Conservation (phyloP, 2,329 filamentous ascomycete genomes). For the Arthroderma sp. region DNA sequence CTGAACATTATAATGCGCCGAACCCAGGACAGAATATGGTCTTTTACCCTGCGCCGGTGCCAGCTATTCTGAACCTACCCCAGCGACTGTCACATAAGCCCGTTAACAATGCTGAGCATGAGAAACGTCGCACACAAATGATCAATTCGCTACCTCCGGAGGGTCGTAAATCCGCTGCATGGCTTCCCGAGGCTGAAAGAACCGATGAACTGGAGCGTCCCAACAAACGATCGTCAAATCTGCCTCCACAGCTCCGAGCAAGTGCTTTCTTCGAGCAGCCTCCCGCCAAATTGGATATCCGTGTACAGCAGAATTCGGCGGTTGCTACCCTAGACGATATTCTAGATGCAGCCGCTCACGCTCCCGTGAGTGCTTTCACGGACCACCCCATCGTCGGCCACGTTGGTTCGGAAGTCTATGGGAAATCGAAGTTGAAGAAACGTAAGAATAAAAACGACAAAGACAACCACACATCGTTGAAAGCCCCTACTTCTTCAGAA, state of each 20-base stretch:
- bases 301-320: slow-evolving; percentile 62
- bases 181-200: slow-evolving; percentile 24
- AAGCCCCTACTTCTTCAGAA: background rate
- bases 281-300: slow-evolving; percentile 40
- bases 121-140: slow-evolving; percentile 61
- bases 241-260: slow-evolving; percentile 80
- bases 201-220: slow-evolving; percentile 11
- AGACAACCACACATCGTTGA: slow-evolving; percentile 7
- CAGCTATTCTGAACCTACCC: slow-evolving; percentile 82
- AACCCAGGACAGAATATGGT: slow-evolving; percentile 66
- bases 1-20: slow-evolving; percentile 26
- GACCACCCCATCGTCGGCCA: slow-evolving; percentile 74
- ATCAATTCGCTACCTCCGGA: slow-evolving; percentile 49
- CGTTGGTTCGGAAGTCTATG: slow-evolving; percentile 63
- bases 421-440: slow-evolving; percentile 26
- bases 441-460: slow-evolving; percentile 19
- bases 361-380: slow-evolving; percentile 82
- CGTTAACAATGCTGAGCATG: slow-evolving; percentile 44
- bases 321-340: slow-evolving; percentile 83
- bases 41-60: slow-evolving; percentile 89
- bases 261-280: slow-evolving; percentile 77
- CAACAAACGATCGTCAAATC: slow-evolving; percentile 26
- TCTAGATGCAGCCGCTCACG: slow-evolving; percentile 72
- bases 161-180: slow-evolving; percentile 39
- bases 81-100: slow-evolving; percentile 69